Evolutionary conservation across 2,329 filamentous ascomycete genomes (phyloP).

Genomic region (Fusarium sp.): DNA sequence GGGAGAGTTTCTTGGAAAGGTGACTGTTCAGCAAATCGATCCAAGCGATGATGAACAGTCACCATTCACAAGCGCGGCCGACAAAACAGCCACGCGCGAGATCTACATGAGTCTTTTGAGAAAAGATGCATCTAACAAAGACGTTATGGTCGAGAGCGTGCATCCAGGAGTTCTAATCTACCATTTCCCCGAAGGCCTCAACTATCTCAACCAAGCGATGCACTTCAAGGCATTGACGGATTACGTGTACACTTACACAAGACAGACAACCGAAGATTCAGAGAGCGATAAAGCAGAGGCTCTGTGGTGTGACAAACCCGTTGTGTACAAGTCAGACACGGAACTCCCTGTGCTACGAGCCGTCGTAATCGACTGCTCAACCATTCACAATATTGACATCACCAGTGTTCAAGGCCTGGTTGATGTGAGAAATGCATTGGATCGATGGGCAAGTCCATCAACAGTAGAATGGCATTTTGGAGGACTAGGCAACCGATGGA

Average conservation of each 20-base stretch:
- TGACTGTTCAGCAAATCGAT: slow-evolving; percentile 43
- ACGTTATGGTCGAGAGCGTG: slow-evolving; percentile 57
- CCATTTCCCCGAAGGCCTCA: slow-evolving; percentile 65
- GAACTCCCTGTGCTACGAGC: slow-evolving; percentile 64
- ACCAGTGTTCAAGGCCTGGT: slow-evolving; percentile 70
- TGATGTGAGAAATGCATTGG: slow-evolving; percentile 67
- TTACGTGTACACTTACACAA: slow-evolving; percentile 51
- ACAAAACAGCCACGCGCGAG: slow-evolving; percentile 43
- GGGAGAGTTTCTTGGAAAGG: slow-evolving; percentile 62
- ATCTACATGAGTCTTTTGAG: slow-evolving; percentile 59
- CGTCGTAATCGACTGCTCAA: slow-evolving; percentile 69
- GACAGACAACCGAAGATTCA: slow-evolving; percentile 55
- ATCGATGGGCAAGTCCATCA: slow-evolving; percentile 64
- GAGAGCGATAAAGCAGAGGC: slow-evolving; percentile 57
- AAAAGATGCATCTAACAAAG: slow-evolving; percentile 61
- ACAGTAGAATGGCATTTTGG: slow-evolving; percentile 68
- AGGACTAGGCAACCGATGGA: slow-evolving; percentile 68
- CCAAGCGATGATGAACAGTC: background rate
- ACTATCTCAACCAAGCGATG: slow-evolving; percentile 65
- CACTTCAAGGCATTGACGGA: slow-evolving; percentile 59
- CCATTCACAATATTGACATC: slow-evolving; percentile 69
- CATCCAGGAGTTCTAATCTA: slow-evolving; percentile 67
- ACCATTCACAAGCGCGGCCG: background rate
- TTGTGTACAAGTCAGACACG: slow-evolving; percentile 1
- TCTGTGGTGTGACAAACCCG: slow-evolving; percentile 66